Evolutionary conservation across 2,329 filamentous ascomycete genomes (phyloP), one percentile per base, ranked within the genome.

Genomic region (Cordyceps tenuipes): DNA sequence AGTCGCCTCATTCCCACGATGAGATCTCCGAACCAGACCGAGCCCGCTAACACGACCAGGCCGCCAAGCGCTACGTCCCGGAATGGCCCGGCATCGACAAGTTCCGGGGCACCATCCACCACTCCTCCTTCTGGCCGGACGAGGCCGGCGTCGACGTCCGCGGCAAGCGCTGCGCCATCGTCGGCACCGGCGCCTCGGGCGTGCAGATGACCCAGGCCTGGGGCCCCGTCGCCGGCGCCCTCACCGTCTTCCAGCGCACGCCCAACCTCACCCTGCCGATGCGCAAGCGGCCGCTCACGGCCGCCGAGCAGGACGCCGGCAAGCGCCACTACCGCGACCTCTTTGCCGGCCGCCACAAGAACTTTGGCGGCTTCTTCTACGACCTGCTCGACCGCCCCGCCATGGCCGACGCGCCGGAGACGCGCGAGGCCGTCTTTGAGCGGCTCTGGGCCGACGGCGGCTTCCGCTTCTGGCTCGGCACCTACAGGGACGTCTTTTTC

Each of bases 191-290:
- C 2, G 79, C 82, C 0, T 81, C 81, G 0, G 83, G 82, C 5
- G 77, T 85, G 9, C 83, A 86, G 63, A 78, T 84, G 55, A 76
- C 78, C 1, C 84, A 87, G 64, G 81, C 81, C 59, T 79, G 77
- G 66, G 79, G 76, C 2, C 77, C 77, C 13, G 66, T 74, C n/a
- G 79, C 76, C 1, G 75, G 71, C 13, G 70, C 76, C 3, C 63
- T 86, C 41, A 75, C 69, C 1, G 79, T 86, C 23, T 85, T 85
- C 67, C 82, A 86, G 65, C 77, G 84, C 17, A 86, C 82, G 2
- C 83, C 84, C 0, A 87, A 86, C 60, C 71, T 84, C 8, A 81
- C 80, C 1, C 63, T 86, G 3, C 82, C 82, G 0, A 85, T 87
- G 82, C 70, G 75, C 2, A 78, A 83, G 63, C 68, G 73, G 1